Conservation (phyloP, 148 eudicot species). For the Nyssa sinensis region DNA sequence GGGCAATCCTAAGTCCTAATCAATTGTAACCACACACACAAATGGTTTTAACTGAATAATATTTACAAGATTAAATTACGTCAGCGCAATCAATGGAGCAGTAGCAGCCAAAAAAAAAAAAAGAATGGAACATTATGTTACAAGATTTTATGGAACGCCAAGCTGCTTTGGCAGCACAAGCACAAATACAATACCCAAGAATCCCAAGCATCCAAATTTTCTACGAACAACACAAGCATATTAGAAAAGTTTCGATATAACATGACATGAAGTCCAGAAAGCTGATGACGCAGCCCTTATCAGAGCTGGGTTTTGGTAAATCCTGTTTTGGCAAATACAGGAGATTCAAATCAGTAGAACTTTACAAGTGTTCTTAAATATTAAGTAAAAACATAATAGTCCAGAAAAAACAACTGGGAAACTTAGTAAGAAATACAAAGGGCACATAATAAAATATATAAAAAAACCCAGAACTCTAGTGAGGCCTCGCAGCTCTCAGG, state of each 20-base stretch:
- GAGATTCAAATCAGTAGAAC: background rate
- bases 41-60: constrained; percentile 27
- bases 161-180: background rate
- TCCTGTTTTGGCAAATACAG: constrained; percentile 39
- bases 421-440: background rate
- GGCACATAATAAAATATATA: background rate
- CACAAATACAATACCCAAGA: constrained; percentile 18
- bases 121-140: constrained; percentile 35
- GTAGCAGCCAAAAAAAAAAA: constrained; percentile 20
- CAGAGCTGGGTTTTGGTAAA: constrained; percentile 95
- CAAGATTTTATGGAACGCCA: constrained; percentile 6
- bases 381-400: background rate
- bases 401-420: background rate
- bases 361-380: background rate
- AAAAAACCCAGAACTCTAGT: background rate
- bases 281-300: constrained; percentile 86
- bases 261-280: constrained; percentile 90
- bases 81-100: constrained; percentile 27
- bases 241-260: constrained; percentile 83
- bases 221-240: constrained; percentile 5
- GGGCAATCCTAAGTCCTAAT: background rate
- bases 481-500: background rate
- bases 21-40: constrained; percentile 11
- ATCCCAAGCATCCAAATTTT: constrained; percentile 17
- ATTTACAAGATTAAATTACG: constrained; percentile 43